Conservation (phyloP, 768 basidiomycete genomes). For the Lactarius trivialis region DNA sequence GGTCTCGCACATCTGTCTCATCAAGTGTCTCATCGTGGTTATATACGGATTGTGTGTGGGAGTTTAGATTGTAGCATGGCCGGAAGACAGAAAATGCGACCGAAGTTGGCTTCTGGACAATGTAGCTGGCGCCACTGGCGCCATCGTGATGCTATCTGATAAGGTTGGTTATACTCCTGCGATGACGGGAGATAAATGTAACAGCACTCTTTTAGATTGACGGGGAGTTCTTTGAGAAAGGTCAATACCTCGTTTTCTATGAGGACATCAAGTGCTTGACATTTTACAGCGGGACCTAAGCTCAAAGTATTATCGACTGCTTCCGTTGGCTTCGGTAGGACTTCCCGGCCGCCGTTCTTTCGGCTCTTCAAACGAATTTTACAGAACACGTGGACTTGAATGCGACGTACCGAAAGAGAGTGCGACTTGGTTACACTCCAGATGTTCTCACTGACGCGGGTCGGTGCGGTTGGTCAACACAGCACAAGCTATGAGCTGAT, state of each 20-base stretch:
- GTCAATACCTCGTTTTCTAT: slow-evolving; percentile 24
- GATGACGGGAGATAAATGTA: slow-evolving; percentile 11
- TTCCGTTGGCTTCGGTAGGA: slow-evolving; percentile 81
- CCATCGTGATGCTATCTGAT: slow-evolving; percentile 58
- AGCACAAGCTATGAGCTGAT: background rate
- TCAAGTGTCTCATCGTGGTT: background rate
- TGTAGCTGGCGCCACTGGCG: slow-evolving; percentile 54
- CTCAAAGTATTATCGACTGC: slow-evolving; percentile 87
- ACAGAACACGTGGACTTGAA: slow-evolving; percentile 78
- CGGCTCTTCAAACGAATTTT: background rate
- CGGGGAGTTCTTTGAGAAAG: slow-evolving; percentile 60
- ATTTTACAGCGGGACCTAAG: slow-evolving; percentile 55
- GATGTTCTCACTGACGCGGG: slow-evolving; percentile 92
- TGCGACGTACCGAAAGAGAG: slow-evolving; percentile 49
- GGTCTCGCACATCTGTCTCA: background rate
- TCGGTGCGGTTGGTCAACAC: slow-evolving; percentile 25
- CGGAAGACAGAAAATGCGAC: slow-evolving; percentile 49
- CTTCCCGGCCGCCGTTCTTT: background rate
- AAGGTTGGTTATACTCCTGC: slow-evolving; percentile 40
- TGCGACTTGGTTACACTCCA: slow-evolving; percentile 86
- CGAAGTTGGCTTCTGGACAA: slow-evolving; percentile 72
- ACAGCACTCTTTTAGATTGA: slow-evolving; percentile 46
- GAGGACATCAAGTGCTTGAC: background rate
- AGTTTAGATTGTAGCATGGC: slow-evolving; percentile 42
- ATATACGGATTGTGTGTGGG: background rate